Evolutionary conservation across 345 rosid species (phyloP), one percentile per base, ranked within the genome.

Genomic region (Pseudoturritis turrita): DNA sequence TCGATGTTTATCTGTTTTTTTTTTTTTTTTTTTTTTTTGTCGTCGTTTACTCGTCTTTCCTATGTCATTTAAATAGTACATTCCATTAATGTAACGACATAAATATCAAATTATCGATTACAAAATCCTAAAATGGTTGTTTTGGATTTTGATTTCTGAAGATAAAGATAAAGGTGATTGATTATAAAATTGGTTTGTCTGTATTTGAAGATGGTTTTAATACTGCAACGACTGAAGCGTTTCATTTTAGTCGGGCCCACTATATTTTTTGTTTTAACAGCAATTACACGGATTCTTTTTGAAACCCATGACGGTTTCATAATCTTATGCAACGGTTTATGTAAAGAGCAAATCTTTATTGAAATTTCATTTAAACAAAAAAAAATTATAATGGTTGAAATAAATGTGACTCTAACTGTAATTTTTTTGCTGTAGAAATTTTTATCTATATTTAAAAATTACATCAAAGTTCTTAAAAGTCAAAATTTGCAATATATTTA

Each of bases 1-100:
- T 72, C 45, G 7, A 31, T 31, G 11, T 62, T 37, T 71, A 62
- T 72, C 76, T 21, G n/a, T n/a, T n/a, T n/a, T n/a, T n/a, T n/a
- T n/a, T n/a, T n/a, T n/a, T n/a, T n/a, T n/a, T n/a, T n/a, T n/a
- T n/a, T n/a, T n/a, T n/a, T n/a, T n/a, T n/a, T n/a, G n/a, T n/a
- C n/a, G n/a, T n/a, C n/a, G n/a, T n/a, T n/a, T n/a, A n/a, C n/a
- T n/a, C n/a, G n/a, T 50, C 13, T 50, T 61, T 26, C 49, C 14
- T 25, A 17, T 47, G 40, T 36, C 39, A 15, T 70, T 58, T 15
- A 22, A 45, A 26, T 1, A 44, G 17, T n/a, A 50, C 18, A 12
- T 64, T 25, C 35, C 39, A n/a, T 33, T 4, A 43, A 68, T 29
- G 31, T 49, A 36, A 12, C 60, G 68, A 47, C 49, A 25, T 10